Evolutionary conservation across 805 yeast genomes (phyloP).

Genomic region (Barnettozyma californica): DNA sequence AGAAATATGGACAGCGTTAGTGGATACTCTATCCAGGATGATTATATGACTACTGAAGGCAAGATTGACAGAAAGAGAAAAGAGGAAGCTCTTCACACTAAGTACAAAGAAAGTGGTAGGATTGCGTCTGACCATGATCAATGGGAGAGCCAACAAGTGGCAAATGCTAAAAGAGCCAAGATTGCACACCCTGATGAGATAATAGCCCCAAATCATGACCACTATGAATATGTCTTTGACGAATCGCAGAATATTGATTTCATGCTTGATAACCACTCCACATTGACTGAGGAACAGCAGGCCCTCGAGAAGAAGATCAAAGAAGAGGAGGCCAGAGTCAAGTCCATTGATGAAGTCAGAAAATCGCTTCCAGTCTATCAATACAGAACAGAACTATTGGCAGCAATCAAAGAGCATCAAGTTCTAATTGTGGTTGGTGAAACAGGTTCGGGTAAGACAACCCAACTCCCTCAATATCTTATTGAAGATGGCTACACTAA

Average conservation of each 20-base stretch:
- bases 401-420: slow-evolving; percentile 57
- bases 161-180: slow-evolving; percentile 15
- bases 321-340: slow-evolving; percentile 30
- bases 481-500: slow-evolving; percentile 75
- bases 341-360: slow-evolving; percentile 36
- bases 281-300: slow-evolving; percentile 28
- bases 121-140: slow-evolving; percentile 20
- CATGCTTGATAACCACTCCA: slow-evolving; percentile 30
- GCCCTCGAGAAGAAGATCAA: slow-evolving; percentile 30
- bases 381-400: slow-evolving; percentile 54
- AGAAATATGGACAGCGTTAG: slow-evolving; percentile 28
- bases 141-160: slow-evolving; percentile 20
- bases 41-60: slow-evolving; percentile 46
- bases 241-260: slow-evolving; percentile 55
- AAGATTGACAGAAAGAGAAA: slow-evolving; percentile 51
- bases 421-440: slow-evolving; percentile 76
- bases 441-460: slow-evolving; percentile 93
- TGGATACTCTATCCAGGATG: slow-evolving; percentile 53
- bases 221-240: slow-evolving; percentile 79
- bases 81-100: slow-evolving; percentile 40
- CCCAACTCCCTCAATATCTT: slow-evolving; percentile 85
- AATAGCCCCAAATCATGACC: slow-evolving; percentile 34
- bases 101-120: slow-evolving; percentile 35
- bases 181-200: slow-evolving; percentile 37
- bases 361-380: slow-evolving; percentile 71